Evolutionary conservation across 2,329 filamentous ascomycete species (phyloP).

Genomic region (Fusarium sp.): DNA sequence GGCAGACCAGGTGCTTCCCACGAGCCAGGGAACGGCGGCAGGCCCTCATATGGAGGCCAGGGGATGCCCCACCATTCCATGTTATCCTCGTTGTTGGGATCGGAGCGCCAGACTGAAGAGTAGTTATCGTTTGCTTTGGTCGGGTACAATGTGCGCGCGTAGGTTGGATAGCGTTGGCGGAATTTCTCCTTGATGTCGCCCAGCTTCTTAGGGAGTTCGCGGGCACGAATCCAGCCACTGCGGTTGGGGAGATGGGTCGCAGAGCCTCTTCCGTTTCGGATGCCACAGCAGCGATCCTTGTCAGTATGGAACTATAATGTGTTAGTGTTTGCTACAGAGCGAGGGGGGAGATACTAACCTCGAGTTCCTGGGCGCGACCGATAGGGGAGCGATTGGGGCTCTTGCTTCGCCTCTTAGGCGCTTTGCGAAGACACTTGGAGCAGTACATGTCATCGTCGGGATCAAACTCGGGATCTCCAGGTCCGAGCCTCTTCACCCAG

Average conservation of each 20-base stretch:
- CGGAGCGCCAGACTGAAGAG: conserved; percentile 46
- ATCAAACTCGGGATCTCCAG: conserved; percentile 40
- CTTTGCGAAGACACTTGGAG: conserved; percentile 51
- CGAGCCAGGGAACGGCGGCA: conserved; percentile 37
- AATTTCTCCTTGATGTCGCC: conserved; percentile 44
- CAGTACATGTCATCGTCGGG: conserved; percentile 50
- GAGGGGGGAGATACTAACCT: conserved; percentile 20
- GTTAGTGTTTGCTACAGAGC: neutral
- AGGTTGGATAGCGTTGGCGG: conserved; percentile 42
- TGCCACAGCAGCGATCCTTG: conserved; percentile 43
- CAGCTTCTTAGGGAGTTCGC: conserved; percentile 32
- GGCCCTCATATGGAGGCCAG: conserved; percentile 47
- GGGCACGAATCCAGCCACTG: conserved; percentile 50
- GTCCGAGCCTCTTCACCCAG: conserved; percentile 46
- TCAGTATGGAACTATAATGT: conserved; percentile 38
- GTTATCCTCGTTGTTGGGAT: conserved; percentile 52
- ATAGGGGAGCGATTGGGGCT: conserved; percentile 34
- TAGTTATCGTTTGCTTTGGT: conserved; percentile 27
- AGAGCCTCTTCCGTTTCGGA: conserved; percentile 43
- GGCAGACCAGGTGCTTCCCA: conserved; percentile 38
- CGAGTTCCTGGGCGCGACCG: conserved; percentile 35
- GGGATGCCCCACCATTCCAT: conserved; percentile 43
- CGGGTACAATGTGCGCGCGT: conserved; percentile 50
- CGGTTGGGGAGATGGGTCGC: conserved; percentile 48
- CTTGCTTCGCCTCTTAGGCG: conserved; percentile 42